phyloP scores from a whole-genome alignment of 177 flowering plant genomes.

The Vitis hybrid region DNA sequence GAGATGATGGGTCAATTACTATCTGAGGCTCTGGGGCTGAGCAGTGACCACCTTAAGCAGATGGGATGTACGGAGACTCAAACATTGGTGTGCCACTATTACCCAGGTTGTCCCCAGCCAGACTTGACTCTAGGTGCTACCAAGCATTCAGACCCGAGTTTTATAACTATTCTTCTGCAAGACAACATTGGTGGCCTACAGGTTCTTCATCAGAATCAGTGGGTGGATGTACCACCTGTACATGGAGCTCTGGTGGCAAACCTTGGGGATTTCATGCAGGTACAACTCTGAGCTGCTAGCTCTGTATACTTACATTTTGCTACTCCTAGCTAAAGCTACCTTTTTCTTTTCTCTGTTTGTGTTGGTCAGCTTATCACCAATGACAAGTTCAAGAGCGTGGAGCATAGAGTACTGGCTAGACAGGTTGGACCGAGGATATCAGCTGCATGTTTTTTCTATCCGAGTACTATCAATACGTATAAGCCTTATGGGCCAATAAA shows the following conservation, averaged over 20 bases:
- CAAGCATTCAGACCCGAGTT: constrained; percentile 37
- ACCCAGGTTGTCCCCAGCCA: constrained; percentile 46
- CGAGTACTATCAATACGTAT: constrained; percentile 10
- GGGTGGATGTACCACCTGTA: constrained; percentile 47
- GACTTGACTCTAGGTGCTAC: constrained; percentile 35
- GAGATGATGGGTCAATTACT: constrained; percentile 22
- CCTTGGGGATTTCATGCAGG: constrained; percentile 57
- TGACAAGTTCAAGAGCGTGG: constrained; percentile 33
- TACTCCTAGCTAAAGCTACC: neutral
- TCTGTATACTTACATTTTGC: too few species aligned
- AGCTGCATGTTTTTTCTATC: constrained; percentile 28
- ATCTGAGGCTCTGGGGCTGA: constrained; percentile 34
- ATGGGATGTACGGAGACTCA: constrained; percentile 33
- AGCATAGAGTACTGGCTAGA: constrained; percentile 30
- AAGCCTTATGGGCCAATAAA: constrained; percentile 26
- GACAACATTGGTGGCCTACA: constrained; percentile 46
- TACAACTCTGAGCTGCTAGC: neutral
- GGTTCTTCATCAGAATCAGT: constrained; percentile 31
- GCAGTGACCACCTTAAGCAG: constrained; percentile 17
- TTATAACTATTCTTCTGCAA: constrained; percentile 39
- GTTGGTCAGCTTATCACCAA: constrained; percentile 27
- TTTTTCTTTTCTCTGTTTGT: neutral
- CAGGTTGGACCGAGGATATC: constrained; percentile 17
- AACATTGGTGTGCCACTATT: constrained; percentile 28
- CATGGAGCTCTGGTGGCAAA: constrained; percentile 43